Conservation (phyloP, 1,284 basidiomycete genomes). For the Athelia psychrophila region DNA sequence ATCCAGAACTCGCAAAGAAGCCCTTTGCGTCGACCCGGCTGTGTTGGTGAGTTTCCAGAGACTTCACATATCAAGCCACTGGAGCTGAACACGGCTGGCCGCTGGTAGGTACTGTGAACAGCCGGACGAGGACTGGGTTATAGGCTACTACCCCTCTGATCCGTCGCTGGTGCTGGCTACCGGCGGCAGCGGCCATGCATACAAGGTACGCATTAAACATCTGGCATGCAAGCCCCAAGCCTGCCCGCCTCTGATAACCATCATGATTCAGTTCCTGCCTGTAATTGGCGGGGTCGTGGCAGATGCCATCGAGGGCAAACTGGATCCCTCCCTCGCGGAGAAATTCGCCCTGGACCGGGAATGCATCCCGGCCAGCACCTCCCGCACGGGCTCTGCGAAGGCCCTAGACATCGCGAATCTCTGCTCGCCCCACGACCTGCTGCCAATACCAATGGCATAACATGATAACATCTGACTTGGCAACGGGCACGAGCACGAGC, state of each 20-base stretch:
- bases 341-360: slow-evolving; percentile 54
- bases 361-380: slow-evolving; percentile 25
- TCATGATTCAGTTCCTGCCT: slow-evolving; percentile 69
- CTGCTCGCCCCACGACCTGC: slow-evolving; percentile 46
- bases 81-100: no score
- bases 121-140: slow-evolving; percentile 77
- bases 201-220: slow-evolving; percentile 57
- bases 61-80: not conserved
- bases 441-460: slow-evolving; percentile 14
- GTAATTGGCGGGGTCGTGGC: slow-evolving; percentile 76
- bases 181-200: slow-evolving; percentile 79
- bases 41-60: slow-evolving; percentile 64
- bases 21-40: slow-evolving; percentile 69
- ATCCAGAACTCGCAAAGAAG: slow-evolving; percentile 70
- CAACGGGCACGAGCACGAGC: no score
- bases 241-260: not conserved
- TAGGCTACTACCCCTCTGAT: slow-evolving; percentile 63
- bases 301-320: slow-evolving; percentile 64
- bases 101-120: slow-evolving; percentile 70
- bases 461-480: no score
- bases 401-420: slow-evolving; percentile 48
- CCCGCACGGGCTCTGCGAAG: slow-evolving; percentile 24
- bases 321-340: slow-evolving; percentile 44
- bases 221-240: not conserved
- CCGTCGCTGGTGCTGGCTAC: slow-evolving; percentile 67